A percentile compares a stretch with the other conserved stretches of the same genome.
These are phyloP conservation scores for Phoenix dactylifera DNA, from an alignment of 176 grass and related monocot species.

Conservation along the genomic window DNA sequence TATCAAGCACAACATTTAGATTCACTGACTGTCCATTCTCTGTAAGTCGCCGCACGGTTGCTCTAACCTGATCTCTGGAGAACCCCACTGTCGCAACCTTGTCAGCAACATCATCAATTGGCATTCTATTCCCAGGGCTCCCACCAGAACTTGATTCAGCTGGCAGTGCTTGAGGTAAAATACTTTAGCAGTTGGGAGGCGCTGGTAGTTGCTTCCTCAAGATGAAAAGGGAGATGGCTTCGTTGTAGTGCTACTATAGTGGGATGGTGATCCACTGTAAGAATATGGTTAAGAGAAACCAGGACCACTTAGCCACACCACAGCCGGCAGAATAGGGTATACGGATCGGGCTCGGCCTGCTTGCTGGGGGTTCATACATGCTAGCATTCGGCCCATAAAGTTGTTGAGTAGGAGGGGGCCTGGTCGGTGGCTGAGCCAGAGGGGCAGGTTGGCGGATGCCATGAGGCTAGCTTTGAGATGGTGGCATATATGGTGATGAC, in stretches of 20 bases:
- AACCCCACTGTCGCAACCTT: conserved; percentile 93
- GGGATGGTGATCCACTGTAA: conserved; percentile 60
- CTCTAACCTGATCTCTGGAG: conserved; percentile 78
- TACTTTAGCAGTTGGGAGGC: conserved; percentile 51
- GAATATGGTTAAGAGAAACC: conserved; percentile 46
- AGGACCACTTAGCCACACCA: conserved; percentile 29
- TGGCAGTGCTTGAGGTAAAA: conserved; percentile 54
- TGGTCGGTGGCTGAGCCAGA: conserved; percentile 39
- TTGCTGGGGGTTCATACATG: conserved; percentile 42
- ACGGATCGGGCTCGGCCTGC: conserved; percentile 33
- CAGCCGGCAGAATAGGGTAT: conserved; percentile 46
- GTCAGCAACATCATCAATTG: conserved; percentile 68
- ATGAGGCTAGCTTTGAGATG: conserved; percentile 45
- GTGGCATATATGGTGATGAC: conserved; percentile 33
- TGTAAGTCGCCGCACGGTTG: conserved; percentile 51
- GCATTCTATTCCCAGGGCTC: conserved; percentile 27
- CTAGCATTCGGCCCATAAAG: conserved; percentile 37
- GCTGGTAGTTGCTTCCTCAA: conserved; percentile 39
- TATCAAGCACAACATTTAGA: conserved; percentile 83
- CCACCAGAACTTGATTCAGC: conserved; percentile 25
- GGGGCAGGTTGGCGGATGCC: conserved; percentile 28
- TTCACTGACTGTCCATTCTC: conserved; percentile 81
- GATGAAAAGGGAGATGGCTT: conserved; percentile 30
- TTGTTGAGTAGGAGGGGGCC: conserved; percentile 36
- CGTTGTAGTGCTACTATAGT: conserved; percentile 32